Evolutionary conservation across 768 basidiomycete genomes (phyloP).

Genomic region (Cystobasidium tubakii): DNA sequence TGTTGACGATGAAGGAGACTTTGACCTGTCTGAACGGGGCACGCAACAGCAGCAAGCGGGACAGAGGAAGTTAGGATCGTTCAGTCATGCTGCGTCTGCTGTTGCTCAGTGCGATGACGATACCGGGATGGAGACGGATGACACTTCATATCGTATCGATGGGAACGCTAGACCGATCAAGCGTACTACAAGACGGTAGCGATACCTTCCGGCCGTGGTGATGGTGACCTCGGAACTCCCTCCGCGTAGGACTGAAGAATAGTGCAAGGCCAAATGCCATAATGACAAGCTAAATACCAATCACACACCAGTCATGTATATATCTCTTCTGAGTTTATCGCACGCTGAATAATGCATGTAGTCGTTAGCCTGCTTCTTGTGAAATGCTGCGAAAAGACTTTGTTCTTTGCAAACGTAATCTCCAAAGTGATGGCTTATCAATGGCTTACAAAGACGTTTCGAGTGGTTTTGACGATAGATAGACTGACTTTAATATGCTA

Average conservation of each 20-base stretch:
- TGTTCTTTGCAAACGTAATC: too few relatives aligned
- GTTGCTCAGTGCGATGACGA: background rate
- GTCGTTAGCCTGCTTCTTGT: too few relatives aligned
- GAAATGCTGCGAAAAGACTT: too few relatives aligned
- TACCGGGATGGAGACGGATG: conserved; percentile 29
- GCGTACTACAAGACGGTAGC: conserved; percentile 21
- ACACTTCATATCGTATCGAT: conserved; percentile 6
- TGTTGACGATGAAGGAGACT: background rate
- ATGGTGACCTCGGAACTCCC: background rate
- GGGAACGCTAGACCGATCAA: conserved; percentile 22
- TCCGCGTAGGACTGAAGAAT: background rate
- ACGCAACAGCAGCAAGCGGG: background rate
- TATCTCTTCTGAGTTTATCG: too few relatives aligned
- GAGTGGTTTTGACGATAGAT: too few relatives aligned
- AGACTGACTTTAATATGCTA: too few relatives aligned
- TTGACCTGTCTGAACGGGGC: background rate
- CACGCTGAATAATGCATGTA: too few relatives aligned
- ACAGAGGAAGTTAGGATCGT: background rate
- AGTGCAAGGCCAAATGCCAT: too few relatives aligned
- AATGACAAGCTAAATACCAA: too few relatives aligned
- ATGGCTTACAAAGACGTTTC: too few relatives aligned
- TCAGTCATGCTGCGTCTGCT: background rate
- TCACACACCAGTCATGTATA: too few relatives aligned
- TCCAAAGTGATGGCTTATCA: too few relatives aligned
- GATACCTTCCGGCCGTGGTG: background rate